phyloP scores from a whole-genome alignment of 2,329 filamentous ascomycete genomes.

The Penicillium sp. region DNA sequence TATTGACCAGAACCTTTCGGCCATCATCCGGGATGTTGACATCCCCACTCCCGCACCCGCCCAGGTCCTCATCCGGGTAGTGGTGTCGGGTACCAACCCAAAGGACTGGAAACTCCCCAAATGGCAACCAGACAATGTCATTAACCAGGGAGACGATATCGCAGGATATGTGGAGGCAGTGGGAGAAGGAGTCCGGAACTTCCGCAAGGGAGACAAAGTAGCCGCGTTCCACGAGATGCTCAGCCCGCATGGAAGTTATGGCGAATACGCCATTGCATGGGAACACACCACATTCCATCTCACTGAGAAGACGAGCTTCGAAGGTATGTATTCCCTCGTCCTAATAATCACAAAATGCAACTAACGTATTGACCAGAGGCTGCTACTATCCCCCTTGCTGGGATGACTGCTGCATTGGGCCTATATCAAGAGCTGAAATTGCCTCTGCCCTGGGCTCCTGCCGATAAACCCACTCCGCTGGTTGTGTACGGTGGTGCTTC shows the following conservation, averaged over 20 bases:
- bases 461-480: conserved; percentile 37
- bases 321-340: conserved; percentile 39
- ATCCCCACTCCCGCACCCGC: conserved; percentile 40
- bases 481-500: conserved; percentile 52
- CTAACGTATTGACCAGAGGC: conserved; percentile 42
- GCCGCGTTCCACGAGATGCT: conserved; percentile 51
- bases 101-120: conserved; percentile 49
- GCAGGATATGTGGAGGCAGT: conserved; percentile 52
- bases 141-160: conserved; percentile 53
- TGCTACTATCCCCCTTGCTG: conserved; percentile 56
- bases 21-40: conserved; percentile 42
- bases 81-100: conserved; percentile 45
- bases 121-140: conserved; percentile 8
- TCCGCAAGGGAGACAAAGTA: conserved; percentile 56
- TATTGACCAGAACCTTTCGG: conserved; percentile 31
- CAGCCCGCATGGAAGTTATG: conserved; percentile 52
- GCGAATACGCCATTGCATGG: conserved; percentile 56
- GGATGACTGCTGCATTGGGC: conserved; percentile 54
- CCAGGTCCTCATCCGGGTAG: conserved; percentile 43
- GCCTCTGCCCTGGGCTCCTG: conserved; percentile 50
- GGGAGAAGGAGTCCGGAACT: conserved; percentile 52
- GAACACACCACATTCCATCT: conserved; percentile 56
- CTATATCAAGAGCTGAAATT: conserved; percentile 50
- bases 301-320: conserved; percentile 50
- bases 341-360: background rate